Evolutionary conservation across 2,329 filamentous ascomycete genomes (phyloP).

Genomic region (Colletotrichum musae): DNA sequence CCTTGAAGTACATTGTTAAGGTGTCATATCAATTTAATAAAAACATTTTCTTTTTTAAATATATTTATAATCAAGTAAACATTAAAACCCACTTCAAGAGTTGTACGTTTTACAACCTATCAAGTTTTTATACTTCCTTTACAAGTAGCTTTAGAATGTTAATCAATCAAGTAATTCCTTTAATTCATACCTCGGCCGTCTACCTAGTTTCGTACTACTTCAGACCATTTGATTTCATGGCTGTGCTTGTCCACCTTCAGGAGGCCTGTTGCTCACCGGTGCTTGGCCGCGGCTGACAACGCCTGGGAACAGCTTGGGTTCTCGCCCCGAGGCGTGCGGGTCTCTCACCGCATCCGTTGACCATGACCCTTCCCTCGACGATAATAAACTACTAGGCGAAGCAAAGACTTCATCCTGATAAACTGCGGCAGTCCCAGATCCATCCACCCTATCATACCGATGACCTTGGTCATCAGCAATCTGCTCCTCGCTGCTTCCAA

Average conservation of each 20-base stretch:
- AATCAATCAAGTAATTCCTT: no score
- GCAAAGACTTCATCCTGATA: slow-evolving; percentile 22
- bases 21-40: no score
- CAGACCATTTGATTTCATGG: no score
- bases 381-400: slow-evolving; percentile 28
- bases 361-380: slow-evolving; percentile 53
- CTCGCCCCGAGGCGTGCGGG: slow-evolving; percentile 68
- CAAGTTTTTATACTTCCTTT: no score
- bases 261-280: not conserved
- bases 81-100: no score
- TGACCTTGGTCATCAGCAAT: not conserved
- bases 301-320: slow-evolving; percentile 81
- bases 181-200: no score
- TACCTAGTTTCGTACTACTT: no score
- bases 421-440: not conserved
- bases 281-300: slow-evolving; percentile 68
- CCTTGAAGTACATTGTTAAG: no score
- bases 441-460: not conserved
- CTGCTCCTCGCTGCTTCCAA: not conserved
- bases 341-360: slow-evolving; percentile 57
- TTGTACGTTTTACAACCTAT: no score
- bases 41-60: no score
- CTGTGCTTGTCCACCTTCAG: not conserved
- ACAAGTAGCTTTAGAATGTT: no score
- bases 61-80: no score